Evolutionary conservation across 805 yeast species (phyloP), one percentile per base, ranked within the genome.

Genomic region (Myxozyma geophila): DNA sequence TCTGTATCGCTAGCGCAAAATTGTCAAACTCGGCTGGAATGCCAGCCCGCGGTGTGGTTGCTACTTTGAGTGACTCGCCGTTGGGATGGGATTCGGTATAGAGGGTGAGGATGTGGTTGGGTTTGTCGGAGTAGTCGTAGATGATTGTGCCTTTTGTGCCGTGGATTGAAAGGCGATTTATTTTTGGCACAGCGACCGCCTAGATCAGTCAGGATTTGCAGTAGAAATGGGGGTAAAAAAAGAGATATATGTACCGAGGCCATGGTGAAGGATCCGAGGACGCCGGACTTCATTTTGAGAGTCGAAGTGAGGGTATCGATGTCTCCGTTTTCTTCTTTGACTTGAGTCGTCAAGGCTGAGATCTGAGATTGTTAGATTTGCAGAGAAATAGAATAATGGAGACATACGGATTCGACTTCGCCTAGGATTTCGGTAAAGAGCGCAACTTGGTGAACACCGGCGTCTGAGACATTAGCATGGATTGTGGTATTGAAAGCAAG

Each of bases 361-460:
- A 63, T 53, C 64, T 62, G 48, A 44, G 6, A 35, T 15, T 15
- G n/a, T 7, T 2, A 9, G 9, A 21, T 21, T 19, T 15, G 17
- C 5, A 33, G 36, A 12, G 3, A 17, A 13, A 7, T 5, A 51
- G 33, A 15, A 2, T 6, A 23, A 33, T 9, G 35, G 7, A 8
- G 19, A 21, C 55, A 28, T 47, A 92, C 85, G 6, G 86, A 76
- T 54, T 82, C 85, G 15, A 91, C 87, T 28, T 81, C 80, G 58
- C 98, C 98, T 59, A 93, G 80, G 17, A 91, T 85, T 64, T 85
- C 90, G 7, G 96, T 91, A 67, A 92, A 82, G 46, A 91, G 78
- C 2, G 97, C 97, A 75, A 92, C 79, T 76, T 92, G 98, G 77
- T 93, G 98, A 28, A 93, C 98, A 74, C 98, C 98, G 72, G 97